Base-by-base conservation (phyloP, 768 basidiomycete genomes). In the Calvatia gigantea region DNA sequence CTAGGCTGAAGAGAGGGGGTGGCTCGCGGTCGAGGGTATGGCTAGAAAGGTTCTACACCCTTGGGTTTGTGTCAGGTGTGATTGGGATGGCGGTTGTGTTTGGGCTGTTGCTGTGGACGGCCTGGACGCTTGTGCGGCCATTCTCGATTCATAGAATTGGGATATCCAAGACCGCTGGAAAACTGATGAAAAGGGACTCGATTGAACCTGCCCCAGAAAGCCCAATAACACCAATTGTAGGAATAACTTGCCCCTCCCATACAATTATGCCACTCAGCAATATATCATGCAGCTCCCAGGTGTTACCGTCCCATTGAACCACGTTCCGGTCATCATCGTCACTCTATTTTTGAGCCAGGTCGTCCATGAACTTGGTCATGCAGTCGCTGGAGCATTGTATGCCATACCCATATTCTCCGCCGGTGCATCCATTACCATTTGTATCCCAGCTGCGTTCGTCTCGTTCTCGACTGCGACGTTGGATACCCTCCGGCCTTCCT, bases 351-450 rank as follows among this genome's bases (percentile, higher is more conserved):
- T 81, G 7, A 78, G 80, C 51, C 91, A 93, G 67, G 61, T 85
- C n/a, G 65, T 89, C 17, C 92, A 94, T 60, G 92, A 95, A 70
- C 67, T 80, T 0, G 92, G 92, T 5, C 92, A 95, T 67, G 88
- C 86, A 11, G 63, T 93, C 41, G 73, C 84, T 7, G 92, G 86
- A 11, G 87, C 90, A 17, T 64, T 87, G 89, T 92, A 89, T 48
- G 73, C 74, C 9, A 70, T 92, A 29, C 83, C 86, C 0, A 74
- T 91, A 6, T 68, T 80, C 9, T 78, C 81, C 14, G 73, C 81
- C 35, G 89, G 89, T 15, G 69, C 81, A 14, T 83, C 85, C 0
- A 62, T 93, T 19, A 81, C 82, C 1, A 45, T 86, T 46, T 61
- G 85, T 41, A 64, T 94, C 9, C 92, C 92, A 0, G 82, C 89